Evolutionary conservation across 306 rosid genomes (phyloP).

Genomic region (Corylus heterophylla): DNA sequence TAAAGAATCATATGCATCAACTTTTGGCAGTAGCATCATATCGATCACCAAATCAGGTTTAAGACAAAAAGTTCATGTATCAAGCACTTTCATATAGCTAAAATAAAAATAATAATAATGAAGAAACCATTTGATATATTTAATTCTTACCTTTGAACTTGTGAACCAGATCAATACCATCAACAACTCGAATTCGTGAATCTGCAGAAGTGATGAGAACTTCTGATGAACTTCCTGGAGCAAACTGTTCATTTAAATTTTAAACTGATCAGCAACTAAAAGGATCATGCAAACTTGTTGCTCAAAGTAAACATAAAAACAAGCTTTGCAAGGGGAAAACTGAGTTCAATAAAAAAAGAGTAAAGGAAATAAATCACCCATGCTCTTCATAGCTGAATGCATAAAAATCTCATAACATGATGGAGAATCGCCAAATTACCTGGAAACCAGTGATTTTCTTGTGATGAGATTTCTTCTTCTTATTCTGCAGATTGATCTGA

Average conservation of each 20-base stretch:
- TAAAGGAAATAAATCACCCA: constrained; percentile 3
- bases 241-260: constrained; percentile 69
- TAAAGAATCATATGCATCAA: background rate
- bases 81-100: constrained; percentile 14
- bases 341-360: background rate
- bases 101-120: constrained; percentile 23
- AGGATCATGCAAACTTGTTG: constrained; percentile 16
- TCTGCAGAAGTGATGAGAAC: constrained; percentile 93
- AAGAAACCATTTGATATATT: constrained; percentile 6
- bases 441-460: constrained; percentile 98
- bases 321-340: constrained; percentile 14
- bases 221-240: constrained; percentile 95
- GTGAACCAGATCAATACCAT: constrained; percentile 77
- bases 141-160: constrained; percentile 81
- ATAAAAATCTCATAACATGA: constrained; percentile 15
- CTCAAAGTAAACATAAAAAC: constrained; percentile 24
- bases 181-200: constrained; percentile 92
- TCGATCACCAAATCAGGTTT: background rate
- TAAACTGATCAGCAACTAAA: constrained; percentile 40
- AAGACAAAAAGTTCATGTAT: background rate
- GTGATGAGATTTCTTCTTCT: constrained; percentile 87
- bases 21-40: background rate
- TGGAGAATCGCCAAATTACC: constrained; percentile 52
- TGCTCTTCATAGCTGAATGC: background rate
- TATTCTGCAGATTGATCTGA: constrained; percentile 90